Percentiles rank a stretch among this genome's conserved stretches.
Conservation (phyloP, 306 rosid species). For the Castanea sativa region DNA sequence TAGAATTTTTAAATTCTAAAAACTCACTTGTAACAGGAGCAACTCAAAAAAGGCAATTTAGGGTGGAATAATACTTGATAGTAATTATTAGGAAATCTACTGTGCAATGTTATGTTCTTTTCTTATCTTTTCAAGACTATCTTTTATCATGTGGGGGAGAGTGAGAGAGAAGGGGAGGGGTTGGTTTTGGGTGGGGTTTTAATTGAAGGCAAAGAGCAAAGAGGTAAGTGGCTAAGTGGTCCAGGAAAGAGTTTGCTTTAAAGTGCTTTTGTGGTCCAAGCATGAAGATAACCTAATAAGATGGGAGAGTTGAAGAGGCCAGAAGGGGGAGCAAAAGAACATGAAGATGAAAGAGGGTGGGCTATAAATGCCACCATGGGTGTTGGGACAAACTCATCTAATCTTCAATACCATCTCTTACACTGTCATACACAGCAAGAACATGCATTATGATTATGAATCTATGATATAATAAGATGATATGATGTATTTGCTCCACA, state of each 20-base stretch:
- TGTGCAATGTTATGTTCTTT: background rate
- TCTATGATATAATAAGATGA: background rate
- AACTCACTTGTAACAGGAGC: too few relatives aligned
- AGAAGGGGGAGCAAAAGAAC: constrained; percentile 13
- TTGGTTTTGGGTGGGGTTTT: too few relatives aligned
- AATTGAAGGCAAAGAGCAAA: constrained; percentile 4
- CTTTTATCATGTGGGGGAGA: background rate
- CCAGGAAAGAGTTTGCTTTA: constrained; percentile 25
- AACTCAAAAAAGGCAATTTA: too few relatives aligned
- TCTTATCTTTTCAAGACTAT: background rate
- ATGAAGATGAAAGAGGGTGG: constrained; percentile 10
- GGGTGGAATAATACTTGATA: too few relatives aligned
- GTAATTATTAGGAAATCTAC: background rate
- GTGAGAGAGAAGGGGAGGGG: background rate
- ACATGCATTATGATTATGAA: background rate
- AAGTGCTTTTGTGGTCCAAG: constrained; percentile 54
- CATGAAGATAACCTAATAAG: constrained; percentile 19
- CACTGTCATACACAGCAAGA: background rate
- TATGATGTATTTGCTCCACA: background rate
- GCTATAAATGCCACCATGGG: constrained; percentile 15
- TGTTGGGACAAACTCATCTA: constrained; percentile 30
- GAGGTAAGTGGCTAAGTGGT: constrained; percentile 48
- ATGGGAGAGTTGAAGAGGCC: background rate
- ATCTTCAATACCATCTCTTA: background rate
- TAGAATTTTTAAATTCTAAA: too few relatives aligned